Evolutionary conservation across 2,329 filamentous ascomycete species (phyloP).

Genomic region (Lachnellula hyalina): DNA sequence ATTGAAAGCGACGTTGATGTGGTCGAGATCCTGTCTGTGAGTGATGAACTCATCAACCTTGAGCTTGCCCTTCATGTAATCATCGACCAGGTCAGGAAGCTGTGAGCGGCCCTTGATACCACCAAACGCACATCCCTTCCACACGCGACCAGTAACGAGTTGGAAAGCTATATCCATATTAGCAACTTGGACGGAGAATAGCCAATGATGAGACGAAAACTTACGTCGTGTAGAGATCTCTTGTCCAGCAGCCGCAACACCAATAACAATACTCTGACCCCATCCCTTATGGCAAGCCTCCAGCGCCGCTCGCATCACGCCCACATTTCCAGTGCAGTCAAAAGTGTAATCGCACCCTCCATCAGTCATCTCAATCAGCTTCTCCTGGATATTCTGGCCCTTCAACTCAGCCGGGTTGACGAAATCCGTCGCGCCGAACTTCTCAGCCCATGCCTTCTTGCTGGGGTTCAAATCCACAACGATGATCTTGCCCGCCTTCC

Average conservation of each 20-base stretch:
- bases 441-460: conserved; percentile 88
- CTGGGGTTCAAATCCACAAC: conserved; percentile 75
- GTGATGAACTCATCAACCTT: conserved; percentile 99
- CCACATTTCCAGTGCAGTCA: conserved; percentile 96
- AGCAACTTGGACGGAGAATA: conserved; percentile 1
- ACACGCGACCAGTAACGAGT: conserved; percentile 93
- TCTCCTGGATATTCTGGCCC: conserved; percentile 79
- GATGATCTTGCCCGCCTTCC: conserved; percentile 44
- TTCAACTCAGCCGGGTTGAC: conserved; percentile 83
- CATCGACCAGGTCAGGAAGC: conserved; percentile 77
- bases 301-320: conserved; percentile 90
- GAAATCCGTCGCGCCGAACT: conserved; percentile 96
- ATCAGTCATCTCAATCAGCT: conserved; percentile 95
- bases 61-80: conserved; percentile 83
- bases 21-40: conserved; percentile 74
- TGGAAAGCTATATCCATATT: conserved; percentile 69
- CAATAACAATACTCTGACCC: conserved; percentile 97
- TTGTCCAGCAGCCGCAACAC: conserved; percentile 91
- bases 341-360: conserved; percentile 99
- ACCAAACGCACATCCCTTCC: conserved; percentile 96
- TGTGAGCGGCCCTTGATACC: conserved; percentile 97
- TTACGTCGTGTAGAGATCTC: conserved; percentile 90
- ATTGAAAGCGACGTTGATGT: conserved; percentile 87
- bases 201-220: conserved; percentile 35
- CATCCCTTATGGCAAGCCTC: conserved; percentile 99